A percentile compares a stretch with the other conserved stretches of the same genome.
phyloP scores from a whole-genome alignment of 2,329 filamentous ascomycete genomes.

The Aspergillus quadrilineatus region DNA sequence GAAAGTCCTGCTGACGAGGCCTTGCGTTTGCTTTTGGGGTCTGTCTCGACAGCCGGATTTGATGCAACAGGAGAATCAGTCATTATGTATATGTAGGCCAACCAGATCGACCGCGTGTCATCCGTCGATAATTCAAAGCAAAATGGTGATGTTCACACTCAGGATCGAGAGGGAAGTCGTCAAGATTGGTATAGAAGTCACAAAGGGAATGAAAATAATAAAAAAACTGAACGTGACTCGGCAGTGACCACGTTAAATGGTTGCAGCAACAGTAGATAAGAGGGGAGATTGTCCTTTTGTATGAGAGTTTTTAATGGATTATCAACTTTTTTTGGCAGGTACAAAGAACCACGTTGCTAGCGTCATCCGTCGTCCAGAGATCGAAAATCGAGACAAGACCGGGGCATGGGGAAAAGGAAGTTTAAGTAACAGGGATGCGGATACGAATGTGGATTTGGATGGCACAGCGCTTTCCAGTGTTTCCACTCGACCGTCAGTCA shows the following conservation, averaged over 20 bases:
- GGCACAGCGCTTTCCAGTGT: neutral
- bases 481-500: conserved; percentile 8
- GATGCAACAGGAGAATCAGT: conserved; percentile 23
- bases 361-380: conserved; percentile 19
- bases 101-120: conserved; percentile 17
- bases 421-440: conserved; percentile 28
- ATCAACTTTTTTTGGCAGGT: conserved; percentile 11
- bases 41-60: conserved; percentile 25
- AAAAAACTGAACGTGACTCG: neutral
- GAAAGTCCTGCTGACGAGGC: conserved; percentile 57
- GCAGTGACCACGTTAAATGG: neutral
- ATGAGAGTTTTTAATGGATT: conserved; percentile 11
- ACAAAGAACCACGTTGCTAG: neutral
- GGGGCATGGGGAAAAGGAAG: conserved; percentile 24
- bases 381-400: conserved; percentile 22
- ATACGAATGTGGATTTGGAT: too few relatives aligned
- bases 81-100: conserved; percentile 23
- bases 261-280: conserved; percentile 11
- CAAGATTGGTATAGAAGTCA: neutral
- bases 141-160: neutral
- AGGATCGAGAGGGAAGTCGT: neutral
- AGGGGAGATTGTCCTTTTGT: conserved; percentile 27
- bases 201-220: too few relatives aligned
- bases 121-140: conserved; percentile 15
- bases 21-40: conserved; percentile 54